A percentile compares a stretch with the other conserved stretches of the same genome.
phyloP scores from a whole-genome alignment of 2,329 filamentous ascomycete genomes.

The Coniochaeta prunicola region DNA sequence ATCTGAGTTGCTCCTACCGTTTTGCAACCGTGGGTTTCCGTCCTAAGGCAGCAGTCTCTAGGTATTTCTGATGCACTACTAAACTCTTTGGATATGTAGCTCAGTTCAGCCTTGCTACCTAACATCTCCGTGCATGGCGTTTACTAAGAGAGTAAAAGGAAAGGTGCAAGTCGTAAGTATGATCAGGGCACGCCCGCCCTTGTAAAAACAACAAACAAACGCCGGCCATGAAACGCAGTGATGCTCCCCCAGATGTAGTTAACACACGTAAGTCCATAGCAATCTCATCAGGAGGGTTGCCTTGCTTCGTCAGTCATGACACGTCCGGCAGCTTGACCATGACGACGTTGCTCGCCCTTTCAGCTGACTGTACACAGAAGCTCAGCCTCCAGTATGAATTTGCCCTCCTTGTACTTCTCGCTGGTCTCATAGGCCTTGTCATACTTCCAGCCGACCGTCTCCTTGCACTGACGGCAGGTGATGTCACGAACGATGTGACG shows the following conservation, averaged over 20 bases:
- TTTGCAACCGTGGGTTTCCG: too few species aligned
- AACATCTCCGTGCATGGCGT: background rate
- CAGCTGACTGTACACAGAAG: constrained; percentile 71
- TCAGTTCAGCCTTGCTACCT: background rate
- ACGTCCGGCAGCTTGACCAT: background rate
- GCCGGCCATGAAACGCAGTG: background rate
- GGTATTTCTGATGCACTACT: background rate
- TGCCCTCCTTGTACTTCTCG: constrained; percentile 99
- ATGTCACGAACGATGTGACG: constrained; percentile 93
- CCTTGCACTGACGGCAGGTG: constrained; percentile 80
- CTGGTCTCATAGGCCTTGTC: constrained; percentile 88
- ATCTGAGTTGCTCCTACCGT: background rate
- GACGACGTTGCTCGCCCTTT: constrained; percentile 1
- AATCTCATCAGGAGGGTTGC: background rate
- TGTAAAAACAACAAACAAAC: background rate
- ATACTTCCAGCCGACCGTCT: constrained; percentile 97
- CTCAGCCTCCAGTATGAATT: constrained; percentile 93
- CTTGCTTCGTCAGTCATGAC: background rate
- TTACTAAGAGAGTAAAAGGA: background rate
- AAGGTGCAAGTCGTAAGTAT: background rate
- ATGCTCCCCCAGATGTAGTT: background rate
- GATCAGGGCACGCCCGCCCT: background rate
- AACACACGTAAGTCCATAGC: background rate
- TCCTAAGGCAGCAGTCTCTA: too few species aligned
- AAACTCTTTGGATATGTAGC: background rate